phyloP scores from a whole-genome alignment of 371 early-diverging fungal genomes.

The Sporodiniella umbellata region DNA sequence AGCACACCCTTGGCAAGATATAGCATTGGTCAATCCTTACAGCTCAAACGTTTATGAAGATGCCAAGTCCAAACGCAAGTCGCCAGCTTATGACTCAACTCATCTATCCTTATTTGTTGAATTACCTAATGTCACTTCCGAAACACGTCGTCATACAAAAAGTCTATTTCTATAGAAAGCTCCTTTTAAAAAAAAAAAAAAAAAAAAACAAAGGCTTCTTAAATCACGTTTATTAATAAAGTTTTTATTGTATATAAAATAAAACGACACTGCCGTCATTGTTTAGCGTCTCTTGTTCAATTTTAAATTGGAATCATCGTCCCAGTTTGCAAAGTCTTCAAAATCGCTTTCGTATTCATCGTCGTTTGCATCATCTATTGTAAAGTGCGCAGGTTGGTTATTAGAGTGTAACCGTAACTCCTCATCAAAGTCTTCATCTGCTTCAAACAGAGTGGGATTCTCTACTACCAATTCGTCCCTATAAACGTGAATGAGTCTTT shows the following conservation, averaged over 20 bases:
- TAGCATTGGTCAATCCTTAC: slow-evolving; percentile 2
- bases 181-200: not conserved
- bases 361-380: slow-evolving; percentile 28
- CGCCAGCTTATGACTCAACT: not conserved
- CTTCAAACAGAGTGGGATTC: slow-evolving; percentile 41
- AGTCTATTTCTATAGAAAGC: not conserved
- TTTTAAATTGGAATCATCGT: slow-evolving; percentile 20
- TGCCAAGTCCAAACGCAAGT: not conserved
- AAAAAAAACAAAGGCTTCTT: not conserved
- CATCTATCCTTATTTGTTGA: not conserved
- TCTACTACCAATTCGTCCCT: slow-evolving; percentile 49
- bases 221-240: no score
- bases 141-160: no score
- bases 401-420: slow-evolving; percentile 1
- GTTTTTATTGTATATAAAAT: not conserved
- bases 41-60: slow-evolving; percentile 2
- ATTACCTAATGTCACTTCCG: not conserved
- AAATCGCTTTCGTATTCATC: slow-evolving; percentile 27
- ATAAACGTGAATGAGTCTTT: not conserved
- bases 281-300: not conserved
- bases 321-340: slow-evolving; percentile 42
- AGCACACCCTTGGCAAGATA: slow-evolving; percentile 15
- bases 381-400: slow-evolving; percentile 12
- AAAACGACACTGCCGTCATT: not conserved
- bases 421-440: slow-evolving; percentile 30